Evolutionary conservation across 2,329 filamentous ascomycete species (phyloP), one percentile per base, ranked within the genome.

Genomic region (Blumeriella jaapii): DNA sequence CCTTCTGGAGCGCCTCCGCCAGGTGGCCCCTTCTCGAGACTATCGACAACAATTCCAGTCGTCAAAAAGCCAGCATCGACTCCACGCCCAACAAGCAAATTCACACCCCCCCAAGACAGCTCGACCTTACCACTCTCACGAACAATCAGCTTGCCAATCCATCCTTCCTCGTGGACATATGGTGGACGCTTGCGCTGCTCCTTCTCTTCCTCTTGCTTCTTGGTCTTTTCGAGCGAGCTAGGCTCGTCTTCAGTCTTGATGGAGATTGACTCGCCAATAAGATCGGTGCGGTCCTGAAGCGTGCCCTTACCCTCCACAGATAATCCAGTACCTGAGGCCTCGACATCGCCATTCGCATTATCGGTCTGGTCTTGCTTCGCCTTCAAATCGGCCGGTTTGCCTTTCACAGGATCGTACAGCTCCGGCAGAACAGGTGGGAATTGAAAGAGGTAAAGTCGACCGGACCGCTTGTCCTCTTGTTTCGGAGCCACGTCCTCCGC

Each of bases 371-470:
- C 13, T 14, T 37, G 27, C 14, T 31, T 30, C 32, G 11, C 20
- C 11, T 8, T 20, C 20, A 6, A 14, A 16, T 23, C 32, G 10
- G 33, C 41, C 5, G 44, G 50, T 29, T 48, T 54, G 9, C 20
- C 31, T 10, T 43, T 45, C 15, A 31, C 15, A 5, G 51, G 51
- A 36, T 57, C 50, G 31, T 48, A 50, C 10, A 78, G 58, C 0
- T 70, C 67, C 6, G 74, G 73, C 8, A 78, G 62, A 3, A 77
- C 59, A 4, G 72, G 72, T 25, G 74, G 74, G 45, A 79, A 70
- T 47, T 78, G 74, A 57, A 78, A 78, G 31, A 79, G 61, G 42
- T 76, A 78, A 34, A 78, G 55, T 23, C 70, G 64, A 14, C 74
- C 72, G 29, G 75, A 70, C 30, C 53, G 51, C 9, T 48, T 42